phyloP scores from a whole-genome alignment of 2,329 filamentous ascomycete genomes.

The Amauroascus niger region DNA sequence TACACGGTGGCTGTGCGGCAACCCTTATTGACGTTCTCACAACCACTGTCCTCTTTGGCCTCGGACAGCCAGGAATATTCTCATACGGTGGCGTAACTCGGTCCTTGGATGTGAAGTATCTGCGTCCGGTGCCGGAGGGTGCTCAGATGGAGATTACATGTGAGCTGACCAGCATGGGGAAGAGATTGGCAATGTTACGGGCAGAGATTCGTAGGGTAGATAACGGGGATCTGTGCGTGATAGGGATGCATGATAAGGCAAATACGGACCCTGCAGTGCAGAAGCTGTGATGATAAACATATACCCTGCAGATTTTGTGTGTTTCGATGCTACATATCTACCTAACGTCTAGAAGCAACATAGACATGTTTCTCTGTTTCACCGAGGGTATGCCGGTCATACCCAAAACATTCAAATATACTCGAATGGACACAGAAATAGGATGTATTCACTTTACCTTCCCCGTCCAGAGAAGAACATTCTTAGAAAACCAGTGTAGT shows the following conservation, averaged over 20 bases:
- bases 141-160: conserved; percentile 46
- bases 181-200: conserved; percentile 44
- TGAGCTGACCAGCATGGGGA: conserved; percentile 50
- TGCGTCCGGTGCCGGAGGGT: conserved; percentile 51
- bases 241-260: conserved; percentile 57
- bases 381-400: not conserved
- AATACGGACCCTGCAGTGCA: conserved; percentile 44
- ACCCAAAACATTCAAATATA: not conserved
- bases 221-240: conserved; percentile 46
- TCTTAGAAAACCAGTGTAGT: too few species aligned
- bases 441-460: too few species aligned
- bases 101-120: conserved; percentile 57
- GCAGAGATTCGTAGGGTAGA: conserved; percentile 47
- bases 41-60: conserved; percentile 47
- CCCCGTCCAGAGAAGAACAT: too few species aligned
- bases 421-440: too few species aligned
- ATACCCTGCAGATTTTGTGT: not conserved
- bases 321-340: not conserved
- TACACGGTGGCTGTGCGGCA: conserved; percentile 72
- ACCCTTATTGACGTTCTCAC: conserved; percentile 61
- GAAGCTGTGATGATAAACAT: conserved; percentile 13
- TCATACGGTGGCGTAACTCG: conserved; percentile 54
- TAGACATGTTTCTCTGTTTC: not conserved
- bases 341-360: not conserved
- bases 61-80: conserved; percentile 53